Evolutionary conservation across 108 stramenopile species (phyloP), one percentile per base, ranked within the genome.

Genomic region (Aurantiochytrium sp.): DNA sequence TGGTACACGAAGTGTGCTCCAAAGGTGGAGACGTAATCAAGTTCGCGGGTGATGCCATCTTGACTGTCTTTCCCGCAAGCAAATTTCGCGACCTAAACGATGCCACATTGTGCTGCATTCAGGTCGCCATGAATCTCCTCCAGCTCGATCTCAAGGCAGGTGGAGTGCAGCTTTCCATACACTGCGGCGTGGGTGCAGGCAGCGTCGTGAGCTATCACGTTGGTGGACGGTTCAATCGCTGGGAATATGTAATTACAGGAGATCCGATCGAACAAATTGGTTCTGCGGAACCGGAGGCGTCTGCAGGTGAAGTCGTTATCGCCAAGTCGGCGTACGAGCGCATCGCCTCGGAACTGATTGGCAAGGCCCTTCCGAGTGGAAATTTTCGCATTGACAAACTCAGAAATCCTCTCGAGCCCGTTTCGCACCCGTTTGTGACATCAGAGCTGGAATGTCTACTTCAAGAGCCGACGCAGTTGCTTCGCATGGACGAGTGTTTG

Each of bases 11-110:
- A 44, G 91, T 94, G 57, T 83, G 91, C 47, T 58, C 60, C 5
- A 88, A 91, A 21, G 93, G 93, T 3, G 94, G 93, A 8, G 94
- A 94, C 58, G 91, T 94, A 3, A 93, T 93, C 90, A 94, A 94
- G 90, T 93, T 94, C 60, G 94, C 93, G 8, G 94, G 94, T 16
- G 94, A 94, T 51, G 94, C 94, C 5, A 44, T 93, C 89, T 89
- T 94, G 21, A 89, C 91, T 5, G 90, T 94, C 28, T 94, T 93
- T 92, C 93, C 76, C 23, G 51, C 76, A 12, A 25, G 23, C 28
- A 83, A 83, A 23, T 83, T 83, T 23, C n/a, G 25, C n/a, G 28
- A 83, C 23, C 76, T 83, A 2, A 23, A 47, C n/a, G 76, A 83
- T 6, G 76, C 76, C 49, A 83, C 76, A 12, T 45, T 53, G n/a